A percentile compares a stretch with the other conserved stretches of the same genome.
Conservation (phyloP, 257 asterid species). For the Solanum chiquidenum region DNA sequence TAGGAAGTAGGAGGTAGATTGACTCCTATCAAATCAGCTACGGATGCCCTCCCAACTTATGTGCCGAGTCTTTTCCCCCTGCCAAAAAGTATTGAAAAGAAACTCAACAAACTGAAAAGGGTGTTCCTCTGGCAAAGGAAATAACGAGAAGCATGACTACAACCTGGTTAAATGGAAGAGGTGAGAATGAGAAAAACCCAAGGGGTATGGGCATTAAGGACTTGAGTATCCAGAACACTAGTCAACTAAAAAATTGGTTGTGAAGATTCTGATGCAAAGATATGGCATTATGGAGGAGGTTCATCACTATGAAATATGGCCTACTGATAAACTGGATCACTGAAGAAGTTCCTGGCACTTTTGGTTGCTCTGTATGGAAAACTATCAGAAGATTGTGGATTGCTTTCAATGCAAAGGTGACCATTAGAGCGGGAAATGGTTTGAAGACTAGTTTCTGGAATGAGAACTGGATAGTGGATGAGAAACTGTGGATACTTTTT, state of each 20-base stretch:
- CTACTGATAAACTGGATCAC: background rate
- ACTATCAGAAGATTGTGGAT: background rate
- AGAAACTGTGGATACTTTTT: background rate
- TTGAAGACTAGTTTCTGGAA: background rate
- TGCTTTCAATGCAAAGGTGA: background rate
- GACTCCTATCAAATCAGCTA: background rate
- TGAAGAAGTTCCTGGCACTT: background rate
- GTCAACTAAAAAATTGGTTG: background rate
- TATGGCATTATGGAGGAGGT: background rate
- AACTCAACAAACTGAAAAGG: no score
- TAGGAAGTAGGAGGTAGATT: background rate
- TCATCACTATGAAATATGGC: background rate
- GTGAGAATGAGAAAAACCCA: background rate
- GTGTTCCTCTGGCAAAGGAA: no score
- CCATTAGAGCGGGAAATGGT: background rate
- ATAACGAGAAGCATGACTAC: background rate
- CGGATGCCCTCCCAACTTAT: background rate
- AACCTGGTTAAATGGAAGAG: background rate
- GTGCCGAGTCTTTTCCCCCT: background rate
- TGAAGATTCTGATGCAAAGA: background rate
- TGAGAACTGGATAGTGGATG: background rate
- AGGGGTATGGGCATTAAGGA: background rate
- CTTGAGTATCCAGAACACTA: background rate
- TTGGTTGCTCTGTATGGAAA: background rate
- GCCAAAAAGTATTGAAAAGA: background rate